Evolutionary conservation across 768 basidiomycete species (phyloP).

Genomic region (Hericium erinaceus): DNA sequence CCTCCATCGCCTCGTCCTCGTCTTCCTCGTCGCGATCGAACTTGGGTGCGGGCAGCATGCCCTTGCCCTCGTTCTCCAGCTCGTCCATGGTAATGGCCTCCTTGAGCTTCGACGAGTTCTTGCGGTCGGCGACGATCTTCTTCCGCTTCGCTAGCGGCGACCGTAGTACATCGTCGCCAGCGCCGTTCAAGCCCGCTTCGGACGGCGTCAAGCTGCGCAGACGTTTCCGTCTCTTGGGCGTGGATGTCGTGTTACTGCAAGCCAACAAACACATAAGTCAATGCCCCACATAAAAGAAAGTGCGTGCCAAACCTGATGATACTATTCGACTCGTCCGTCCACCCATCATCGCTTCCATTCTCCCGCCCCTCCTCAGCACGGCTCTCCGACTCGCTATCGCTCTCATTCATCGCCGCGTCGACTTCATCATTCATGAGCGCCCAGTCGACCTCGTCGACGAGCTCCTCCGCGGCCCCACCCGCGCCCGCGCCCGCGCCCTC

Average conservation of each 20-base stretch:
- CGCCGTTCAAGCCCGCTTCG: constrained; percentile 33
- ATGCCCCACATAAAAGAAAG: neutral
- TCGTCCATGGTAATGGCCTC: constrained; percentile 26
- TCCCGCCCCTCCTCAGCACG: constrained; percentile 35
- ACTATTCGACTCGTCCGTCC: constrained; percentile 42
- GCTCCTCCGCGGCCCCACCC: constrained; percentile 7
- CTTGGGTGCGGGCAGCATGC: constrained; percentile 8
- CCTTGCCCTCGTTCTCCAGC: constrained; percentile 12
- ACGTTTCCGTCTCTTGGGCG: constrained; percentile 56
- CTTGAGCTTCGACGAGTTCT: constrained; percentile 59
- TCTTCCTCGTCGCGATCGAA: constrained; percentile 11
- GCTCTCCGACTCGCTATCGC: constrained; percentile 19
- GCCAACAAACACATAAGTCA: neutral
- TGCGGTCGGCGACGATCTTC: constrained; percentile 58
- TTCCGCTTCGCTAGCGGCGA: constrained; percentile 78
- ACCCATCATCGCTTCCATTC: constrained; percentile 44
- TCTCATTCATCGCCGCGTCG: constrained; percentile 21
- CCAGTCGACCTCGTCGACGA: constrained; percentile 15
- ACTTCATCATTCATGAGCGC: constrained; percentile 11
- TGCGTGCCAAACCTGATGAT: constrained; percentile 28
- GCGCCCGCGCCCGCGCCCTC: constrained; percentile 18
- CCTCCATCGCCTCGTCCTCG: constrained; percentile 35
- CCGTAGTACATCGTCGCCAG: constrained; percentile 29
- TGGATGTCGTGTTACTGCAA: constrained; percentile 26
- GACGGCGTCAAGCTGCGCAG: constrained; percentile 65